Evolutionary conservation across 345 rosid genomes (phyloP).

Genomic region (Rhizophora apiculata): DNA sequence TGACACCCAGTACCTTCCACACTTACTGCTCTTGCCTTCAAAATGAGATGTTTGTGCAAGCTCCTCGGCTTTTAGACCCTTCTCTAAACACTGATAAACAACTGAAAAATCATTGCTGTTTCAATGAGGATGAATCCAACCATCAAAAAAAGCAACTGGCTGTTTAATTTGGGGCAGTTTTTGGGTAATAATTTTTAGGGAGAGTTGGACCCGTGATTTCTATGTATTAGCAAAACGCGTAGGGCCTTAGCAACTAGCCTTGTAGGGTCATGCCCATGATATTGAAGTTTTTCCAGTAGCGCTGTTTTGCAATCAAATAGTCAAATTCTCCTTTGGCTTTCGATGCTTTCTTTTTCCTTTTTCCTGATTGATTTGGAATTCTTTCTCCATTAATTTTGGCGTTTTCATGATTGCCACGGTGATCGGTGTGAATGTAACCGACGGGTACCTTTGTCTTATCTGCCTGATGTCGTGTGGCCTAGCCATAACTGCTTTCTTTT

Average conservation of each 20-base stretch:
- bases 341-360: not conserved
- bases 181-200: not conserved
- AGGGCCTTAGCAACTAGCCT: not conserved
- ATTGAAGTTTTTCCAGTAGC: not conserved
- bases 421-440: no score
- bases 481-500: no score
- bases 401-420: no score
- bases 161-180: conserved; percentile 16
- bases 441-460: no score
- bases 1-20: conserved; percentile 51
- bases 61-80: conserved; percentile 25
- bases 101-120: conserved; percentile 26
- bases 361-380: not conserved
- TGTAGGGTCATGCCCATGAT: conserved; percentile 8
- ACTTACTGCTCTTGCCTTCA: conserved; percentile 51
- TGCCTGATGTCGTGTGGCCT: no score
- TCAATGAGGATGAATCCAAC: conserved; percentile 46
- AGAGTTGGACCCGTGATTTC: conserved; percentile 6
- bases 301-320: not conserved
- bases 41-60: conserved; percentile 41
- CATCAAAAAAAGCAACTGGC: conserved; percentile 38
- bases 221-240: not conserved
- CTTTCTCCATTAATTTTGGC: not conserved
- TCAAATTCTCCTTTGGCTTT: conserved; percentile 8
- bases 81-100: conserved; percentile 17